Conservation (phyloP, 1,139 yeast genomes). For the Hemisphaericaspora xylanilytica region DNA sequence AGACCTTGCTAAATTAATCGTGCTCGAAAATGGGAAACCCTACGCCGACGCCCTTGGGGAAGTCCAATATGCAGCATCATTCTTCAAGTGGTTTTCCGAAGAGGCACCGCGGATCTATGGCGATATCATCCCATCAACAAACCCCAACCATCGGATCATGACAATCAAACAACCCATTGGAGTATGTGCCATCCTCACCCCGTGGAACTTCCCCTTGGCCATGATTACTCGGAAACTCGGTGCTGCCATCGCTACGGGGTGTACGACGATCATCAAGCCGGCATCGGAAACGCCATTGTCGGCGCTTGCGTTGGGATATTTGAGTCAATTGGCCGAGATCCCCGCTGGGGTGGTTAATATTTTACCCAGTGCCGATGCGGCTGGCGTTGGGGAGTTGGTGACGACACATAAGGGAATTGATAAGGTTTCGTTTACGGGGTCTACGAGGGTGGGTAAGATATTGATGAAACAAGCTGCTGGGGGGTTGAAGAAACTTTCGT, state of each 20-base stretch:
- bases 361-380: conserved; percentile 55
- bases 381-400: conserved; percentile 63
- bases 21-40: conserved; percentile 86
- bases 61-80: conserved; percentile 71
- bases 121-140: conserved; percentile 64
- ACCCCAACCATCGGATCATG: conserved; percentile 55
- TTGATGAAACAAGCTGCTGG: conserved; percentile 75
- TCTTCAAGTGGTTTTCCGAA: conserved; percentile 85
- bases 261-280: conserved; percentile 87
- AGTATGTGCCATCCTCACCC: conserved; percentile 86
- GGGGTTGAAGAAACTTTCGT: conserved; percentile 77
- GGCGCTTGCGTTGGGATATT: conserved; percentile 75
- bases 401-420: conserved; percentile 67
- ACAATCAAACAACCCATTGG: conserved; percentile 82
- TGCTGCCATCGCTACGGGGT: conserved; percentile 92
- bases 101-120: conserved; percentile 81
- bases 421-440: conserved; percentile 88
- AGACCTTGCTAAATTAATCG: conserved; percentile 70
- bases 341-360: conserved; percentile 84
- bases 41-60: conserved; percentile 75
- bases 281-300: conserved; percentile 87
- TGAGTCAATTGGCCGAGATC: conserved; percentile 77
- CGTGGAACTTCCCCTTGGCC: conserved; percentile 95
- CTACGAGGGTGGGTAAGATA: conserved; percentile 78
- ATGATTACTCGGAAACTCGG: conserved; percentile 92